Percentiles rank a stretch among this genome's conserved stretches.
Conservation (phyloP, 805 yeast species). For the Yarrowia deformans region DNA sequence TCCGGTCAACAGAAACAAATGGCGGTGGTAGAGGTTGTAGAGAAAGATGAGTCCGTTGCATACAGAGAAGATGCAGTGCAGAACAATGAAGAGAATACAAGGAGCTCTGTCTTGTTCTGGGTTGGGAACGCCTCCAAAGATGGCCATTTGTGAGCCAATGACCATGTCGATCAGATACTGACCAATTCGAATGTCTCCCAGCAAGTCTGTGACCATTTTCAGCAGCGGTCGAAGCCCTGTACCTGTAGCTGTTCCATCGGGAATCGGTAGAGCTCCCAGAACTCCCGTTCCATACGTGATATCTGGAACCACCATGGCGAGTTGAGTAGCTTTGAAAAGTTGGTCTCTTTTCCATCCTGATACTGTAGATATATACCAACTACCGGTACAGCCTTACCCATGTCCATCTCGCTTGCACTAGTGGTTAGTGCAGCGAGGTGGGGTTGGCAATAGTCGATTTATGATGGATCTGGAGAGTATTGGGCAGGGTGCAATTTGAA, state of each 20-base stretch:
- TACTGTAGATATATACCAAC: not conserved
- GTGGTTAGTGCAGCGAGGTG: constrained; percentile 21
- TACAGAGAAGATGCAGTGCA: constrained; percentile 58
- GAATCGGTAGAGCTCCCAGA: constrained; percentile 7
- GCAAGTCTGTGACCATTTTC: not conserved
- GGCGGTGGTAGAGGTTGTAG: constrained; percentile 58
- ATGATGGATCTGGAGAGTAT: not conserved
- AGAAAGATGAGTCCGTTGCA: constrained; percentile 58
- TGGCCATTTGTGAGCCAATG: constrained; percentile 31
- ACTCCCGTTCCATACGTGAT: not conserved
- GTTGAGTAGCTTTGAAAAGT: not conserved
- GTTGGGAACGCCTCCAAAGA: constrained; percentile 70
- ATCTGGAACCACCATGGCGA: not conserved
- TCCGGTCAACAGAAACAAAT: constrained; percentile 4
- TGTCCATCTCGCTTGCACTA: constrained; percentile 18
- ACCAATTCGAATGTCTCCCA: constrained; percentile 15
- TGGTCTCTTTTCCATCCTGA: too few relatives aligned
- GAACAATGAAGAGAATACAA: constrained; percentile 61
- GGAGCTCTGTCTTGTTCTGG: constrained; percentile 62
- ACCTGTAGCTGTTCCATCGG: constrained; percentile 7
- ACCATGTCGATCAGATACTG: constrained; percentile 28
- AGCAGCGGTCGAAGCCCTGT: constrained; percentile 11
- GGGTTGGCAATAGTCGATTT: not conserved
- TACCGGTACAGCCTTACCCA: constrained; percentile 1
- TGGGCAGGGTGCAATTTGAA: not conserved